Base-by-base conservation (phyloP, 2,329 filamentous ascomycete genomes). In the Beauveria scarabaeidicola region DNA sequence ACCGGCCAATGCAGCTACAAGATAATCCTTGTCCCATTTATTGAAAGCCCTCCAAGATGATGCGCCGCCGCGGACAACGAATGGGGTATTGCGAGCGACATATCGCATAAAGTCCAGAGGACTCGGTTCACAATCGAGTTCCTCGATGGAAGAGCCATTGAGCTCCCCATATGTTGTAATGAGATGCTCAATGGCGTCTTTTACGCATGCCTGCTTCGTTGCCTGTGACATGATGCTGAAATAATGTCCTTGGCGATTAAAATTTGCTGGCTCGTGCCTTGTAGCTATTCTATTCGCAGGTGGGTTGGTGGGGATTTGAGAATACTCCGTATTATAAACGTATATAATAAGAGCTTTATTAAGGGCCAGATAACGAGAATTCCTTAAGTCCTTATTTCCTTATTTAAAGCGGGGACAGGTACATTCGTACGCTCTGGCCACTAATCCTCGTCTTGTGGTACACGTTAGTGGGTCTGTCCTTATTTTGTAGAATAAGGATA, bases 21-120 rank as follows among this genome's bases (percentile, higher is more conserved):
- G 75, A 66, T 85, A 88, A 1, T 73, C 68, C 2, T 80, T 78
- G 61, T 81, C 79, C 90, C 90, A 94, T 54, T 73, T 76, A 59
- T 73, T 75, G 3, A 77, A 77, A 0, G 89, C 88, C 43, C 75
- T 74, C 88, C 89, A 93, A 40, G 78, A 71, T 0, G 68, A 68
- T 1, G 87, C 87, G 3, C 79, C 88, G 9, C 78, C 75, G 41
- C 87, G 80, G 29, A 92, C 75, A 3, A 93, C 81, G 65, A 93
- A 92, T 0, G 90, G 90, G 1, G 84, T 81, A 69, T 93, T 94
- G 40, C 77, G 79, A 17, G 87, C 80, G 21, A 92, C 88, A 71
- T 85, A 87, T 66, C 88, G 83, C 84, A 91, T 88, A 69, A 93
- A 93, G 68, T 92, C 87, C 6, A 94, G 79, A 0, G 90, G 82